Conservation (phyloP, 768 basidiomycete genomes). For the Cyclocybe aegerita region DNA sequence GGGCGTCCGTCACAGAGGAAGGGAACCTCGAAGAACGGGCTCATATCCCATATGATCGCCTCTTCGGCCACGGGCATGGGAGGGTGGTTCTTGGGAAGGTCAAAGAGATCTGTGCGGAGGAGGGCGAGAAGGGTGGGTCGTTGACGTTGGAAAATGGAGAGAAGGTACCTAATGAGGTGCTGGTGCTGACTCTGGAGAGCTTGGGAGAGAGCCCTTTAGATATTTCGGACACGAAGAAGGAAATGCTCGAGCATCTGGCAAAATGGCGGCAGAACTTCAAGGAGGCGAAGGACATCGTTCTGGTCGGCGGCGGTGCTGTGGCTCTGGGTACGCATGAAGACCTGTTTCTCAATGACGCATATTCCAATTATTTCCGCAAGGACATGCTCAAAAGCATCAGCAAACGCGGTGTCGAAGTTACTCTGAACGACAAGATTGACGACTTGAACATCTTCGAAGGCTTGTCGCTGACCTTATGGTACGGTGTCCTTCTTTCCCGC, state of each 20-base stretch:
- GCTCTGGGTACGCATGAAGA: conserved; percentile 45
- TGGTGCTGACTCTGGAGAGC: conserved; percentile 60
- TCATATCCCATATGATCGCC: conserved; percentile 44
- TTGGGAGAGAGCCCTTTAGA: conserved; percentile 49
- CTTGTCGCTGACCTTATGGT: no score
- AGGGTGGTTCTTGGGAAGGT: conserved; percentile 16
- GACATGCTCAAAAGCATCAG: conserved; percentile 39
- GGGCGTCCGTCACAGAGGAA: conserved; percentile 46
- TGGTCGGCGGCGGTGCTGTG: conserved; percentile 59
- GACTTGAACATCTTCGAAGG: conserved; percentile 33
- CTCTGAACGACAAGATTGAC: conserved; percentile 56
- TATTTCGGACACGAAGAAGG: conserved; percentile 36
- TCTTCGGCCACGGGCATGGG: conserved; percentile 12
- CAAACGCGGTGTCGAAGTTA: conserved; percentile 46
- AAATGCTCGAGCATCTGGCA: conserved; percentile 22
- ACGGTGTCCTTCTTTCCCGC: no score
- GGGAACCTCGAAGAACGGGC: conserved; percentile 42
- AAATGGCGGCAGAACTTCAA: conserved; percentile 31
- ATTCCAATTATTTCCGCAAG: conserved; percentile 53
- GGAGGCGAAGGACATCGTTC: conserved; percentile 41
- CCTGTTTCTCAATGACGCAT: conserved; percentile 55
- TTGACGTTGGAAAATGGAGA: conserved; percentile 53
- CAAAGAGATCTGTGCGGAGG: conserved; percentile 10
- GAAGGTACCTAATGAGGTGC: conserved; percentile 45
- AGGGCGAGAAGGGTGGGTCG: conserved; percentile 15